These are phyloP conservation scores for Psidium guajava DNA, from an alignment of 345 rosid genomes.

Conservation along the genomic window DNA sequence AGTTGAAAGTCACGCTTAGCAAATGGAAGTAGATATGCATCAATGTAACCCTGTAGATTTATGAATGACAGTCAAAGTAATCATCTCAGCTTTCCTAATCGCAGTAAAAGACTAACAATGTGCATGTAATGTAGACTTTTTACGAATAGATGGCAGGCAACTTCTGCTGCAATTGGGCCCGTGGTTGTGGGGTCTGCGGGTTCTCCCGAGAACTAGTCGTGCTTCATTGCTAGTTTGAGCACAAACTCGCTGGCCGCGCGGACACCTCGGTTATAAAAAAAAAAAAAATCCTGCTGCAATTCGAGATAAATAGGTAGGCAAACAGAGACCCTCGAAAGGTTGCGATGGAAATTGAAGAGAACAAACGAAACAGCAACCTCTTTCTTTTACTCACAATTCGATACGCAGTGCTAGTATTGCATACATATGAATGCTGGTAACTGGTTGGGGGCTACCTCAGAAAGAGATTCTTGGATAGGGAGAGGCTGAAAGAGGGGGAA, in stretches of 20 bases:
- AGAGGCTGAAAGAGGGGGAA: slow-evolving; percentile 66
- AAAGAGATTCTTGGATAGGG: slow-evolving; percentile 26
- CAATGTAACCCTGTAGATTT: background rate
- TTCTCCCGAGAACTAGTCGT: too few relatives aligned
- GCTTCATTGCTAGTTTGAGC: too few relatives aligned
- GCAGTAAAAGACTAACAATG: background rate
- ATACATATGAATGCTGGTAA: background rate
- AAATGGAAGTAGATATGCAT: background rate
- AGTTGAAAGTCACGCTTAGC: background rate
- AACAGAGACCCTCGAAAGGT: background rate
- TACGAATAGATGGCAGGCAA: background rate
- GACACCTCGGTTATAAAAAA: too few relatives aligned
- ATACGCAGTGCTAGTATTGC: background rate
- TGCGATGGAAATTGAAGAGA: background rate
- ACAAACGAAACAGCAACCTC: background rate
- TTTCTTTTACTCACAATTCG: background rate
- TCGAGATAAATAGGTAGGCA: background rate
- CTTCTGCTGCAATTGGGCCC: background rate
- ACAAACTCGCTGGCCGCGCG: too few relatives aligned
- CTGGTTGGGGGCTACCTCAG: slow-evolving; percentile 10
- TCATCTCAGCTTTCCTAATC: background rate
- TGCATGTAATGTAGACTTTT: background rate
- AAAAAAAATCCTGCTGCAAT: background rate
- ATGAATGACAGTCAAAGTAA: background rate
- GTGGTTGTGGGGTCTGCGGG: too few relatives aligned